Percentiles rank a stretch among this genome's conserved stretches.
Evolutionary conservation across 2,329 filamentous ascomycete genomes (phyloP).

Genomic region (Exophiala xenobiotica): DNA sequence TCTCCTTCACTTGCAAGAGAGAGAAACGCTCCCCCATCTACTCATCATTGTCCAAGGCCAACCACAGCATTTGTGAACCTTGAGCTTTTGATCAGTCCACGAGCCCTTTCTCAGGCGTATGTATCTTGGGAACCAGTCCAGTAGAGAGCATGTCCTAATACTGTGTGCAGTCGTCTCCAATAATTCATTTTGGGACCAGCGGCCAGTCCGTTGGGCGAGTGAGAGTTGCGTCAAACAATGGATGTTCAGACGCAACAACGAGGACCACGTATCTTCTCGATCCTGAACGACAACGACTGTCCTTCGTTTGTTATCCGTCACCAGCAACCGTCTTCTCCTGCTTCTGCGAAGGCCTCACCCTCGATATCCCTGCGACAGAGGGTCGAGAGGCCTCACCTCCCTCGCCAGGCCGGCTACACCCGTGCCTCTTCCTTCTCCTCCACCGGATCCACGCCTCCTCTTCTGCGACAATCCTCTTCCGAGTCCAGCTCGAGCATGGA

Average conservation of each 20-base stretch:
- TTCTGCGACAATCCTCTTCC: constrained; percentile 25
- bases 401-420: constrained; percentile 24
- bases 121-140: constrained; percentile 5
- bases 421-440: constrained; percentile 30
- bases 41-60: background rate
- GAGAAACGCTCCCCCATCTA: background rate
- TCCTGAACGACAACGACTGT: constrained; percentile 49
- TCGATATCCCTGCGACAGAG: constrained; percentile 20
- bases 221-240: constrained; percentile 30
- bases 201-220: constrained; percentile 26
- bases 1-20: background rate
- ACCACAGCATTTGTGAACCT: background rate
- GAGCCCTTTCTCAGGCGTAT: constrained; percentile 13
- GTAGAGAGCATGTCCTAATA: constrained; percentile 3
- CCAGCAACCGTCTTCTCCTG: constrained; percentile 30
- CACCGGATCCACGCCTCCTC: constrained; percentile 26
- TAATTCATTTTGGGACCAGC: constrained; percentile 27
- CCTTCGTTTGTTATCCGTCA: constrained; percentile 46
- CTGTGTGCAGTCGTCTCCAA: constrained; percentile 11
- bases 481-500: constrained; percentile 32
- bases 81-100: background rate
- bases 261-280: constrained; percentile 38
- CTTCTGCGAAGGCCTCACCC: constrained; percentile 14
- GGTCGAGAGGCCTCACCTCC: constrained; percentile 24
- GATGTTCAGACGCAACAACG: constrained; percentile 31